Conservation (phyloP, 31 red algal genomes). For the Bonnemaisonia californica region DNA sequence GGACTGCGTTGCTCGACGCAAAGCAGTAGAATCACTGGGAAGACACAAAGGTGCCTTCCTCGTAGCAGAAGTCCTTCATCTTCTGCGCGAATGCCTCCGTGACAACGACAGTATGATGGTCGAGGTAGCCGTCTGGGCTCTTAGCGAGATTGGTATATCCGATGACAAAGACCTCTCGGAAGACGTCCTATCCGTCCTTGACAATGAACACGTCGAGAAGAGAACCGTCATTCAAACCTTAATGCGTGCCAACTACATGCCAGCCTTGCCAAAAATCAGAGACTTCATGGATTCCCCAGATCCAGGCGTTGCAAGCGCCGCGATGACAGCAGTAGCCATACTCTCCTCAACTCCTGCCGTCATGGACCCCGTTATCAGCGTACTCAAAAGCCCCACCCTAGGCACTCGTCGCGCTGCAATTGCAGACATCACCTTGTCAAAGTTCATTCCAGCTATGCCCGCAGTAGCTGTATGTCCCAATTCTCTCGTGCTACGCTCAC, state of each 20-base stretch:
- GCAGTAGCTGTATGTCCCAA: slow-evolving; percentile 66
- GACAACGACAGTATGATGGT: slow-evolving; percentile 61
- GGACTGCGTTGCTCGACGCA: slow-evolving; percentile 68
- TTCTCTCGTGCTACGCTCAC: slow-evolving; percentile 67
- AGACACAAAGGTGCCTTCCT: slow-evolving; percentile 43
- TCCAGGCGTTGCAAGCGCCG: slow-evolving; percentile 47
- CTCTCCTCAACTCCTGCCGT: slow-evolving; percentile 22
- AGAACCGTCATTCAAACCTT: slow-evolving; percentile 76
- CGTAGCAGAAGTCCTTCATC: slow-evolving; percentile 23
- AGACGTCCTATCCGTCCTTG: slow-evolving; percentile 46
- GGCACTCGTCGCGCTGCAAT: slow-evolving; percentile 68
- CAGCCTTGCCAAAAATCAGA: slow-evolving; percentile 41
- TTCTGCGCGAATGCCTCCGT: slow-evolving; percentile 31
- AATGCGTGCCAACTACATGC: slow-evolving; percentile 35
- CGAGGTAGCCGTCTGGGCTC: slow-evolving; percentile 79
- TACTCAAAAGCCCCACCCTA: slow-evolving; percentile 58
- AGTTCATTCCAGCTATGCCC: slow-evolving; percentile 56
- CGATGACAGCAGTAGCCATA: slow-evolving; percentile 42
- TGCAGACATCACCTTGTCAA: slow-evolving; percentile 71
- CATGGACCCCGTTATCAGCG: slow-evolving; percentile 54
- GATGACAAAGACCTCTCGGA: slow-evolving; percentile 23
- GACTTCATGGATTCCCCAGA: slow-evolving; percentile 33
- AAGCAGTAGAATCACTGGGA: slow-evolving; percentile 77
- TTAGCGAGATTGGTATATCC: slow-evolving; percentile 44
- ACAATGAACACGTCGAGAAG: slow-evolving; percentile 49